Evolutionary conservation across 441 rosid genomes (phyloP).

Genomic region (Euphorbia celastroides): DNA sequence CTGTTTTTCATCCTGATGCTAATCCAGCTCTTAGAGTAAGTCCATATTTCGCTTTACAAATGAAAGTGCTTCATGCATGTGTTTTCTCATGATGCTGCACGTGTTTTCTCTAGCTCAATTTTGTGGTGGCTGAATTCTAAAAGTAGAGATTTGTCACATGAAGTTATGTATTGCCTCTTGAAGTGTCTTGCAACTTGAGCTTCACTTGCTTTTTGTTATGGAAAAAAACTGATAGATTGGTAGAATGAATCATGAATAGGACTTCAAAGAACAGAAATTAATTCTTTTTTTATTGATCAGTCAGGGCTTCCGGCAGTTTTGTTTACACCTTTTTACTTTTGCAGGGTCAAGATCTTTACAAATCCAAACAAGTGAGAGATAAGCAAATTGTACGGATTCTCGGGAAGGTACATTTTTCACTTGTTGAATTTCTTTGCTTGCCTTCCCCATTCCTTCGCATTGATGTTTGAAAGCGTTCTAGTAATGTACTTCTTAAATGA

Average conservation of each 20-base stretch:
- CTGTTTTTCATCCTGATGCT: slow-evolving; percentile 96
- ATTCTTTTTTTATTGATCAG: neutral
- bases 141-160: neutral
- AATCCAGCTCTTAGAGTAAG: slow-evolving; percentile 91
- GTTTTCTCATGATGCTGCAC: no score
- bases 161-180: neutral
- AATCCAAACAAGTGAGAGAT: slow-evolving; percentile 85
- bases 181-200: neutral
- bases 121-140: neutral
- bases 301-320: neutral
- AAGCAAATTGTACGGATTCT: slow-evolving; percentile 90
- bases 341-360: slow-evolving; percentile 83
- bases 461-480: no score
- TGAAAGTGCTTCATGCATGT: neutral
- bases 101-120: neutral
- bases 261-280: neutral
- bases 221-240: neutral
- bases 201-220: neutral
- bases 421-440: slow-evolving; percentile 8
- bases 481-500: no score
- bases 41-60: slow-evolving; percentile 17
- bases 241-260: no score
- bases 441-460: no score
- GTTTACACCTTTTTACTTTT: slow-evolving; percentile 14
- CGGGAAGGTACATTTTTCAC: slow-evolving; percentile 58